Conservation (phyloP, 2,329 filamentous ascomycete genomes). For the Ophiostoma quercus region DNA sequence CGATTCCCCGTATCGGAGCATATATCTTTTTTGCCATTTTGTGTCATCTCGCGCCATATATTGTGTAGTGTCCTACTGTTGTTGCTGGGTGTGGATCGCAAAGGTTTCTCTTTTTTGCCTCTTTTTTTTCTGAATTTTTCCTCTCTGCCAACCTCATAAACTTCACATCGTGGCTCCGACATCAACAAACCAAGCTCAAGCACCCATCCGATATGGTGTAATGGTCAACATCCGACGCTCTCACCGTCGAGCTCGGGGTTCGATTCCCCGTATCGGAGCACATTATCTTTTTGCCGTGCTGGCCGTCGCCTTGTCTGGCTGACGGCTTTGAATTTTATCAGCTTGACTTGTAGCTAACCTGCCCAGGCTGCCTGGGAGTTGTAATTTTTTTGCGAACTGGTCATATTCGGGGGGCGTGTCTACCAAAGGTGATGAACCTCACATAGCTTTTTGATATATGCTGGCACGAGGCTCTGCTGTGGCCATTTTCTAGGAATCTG, state of each 20-base stretch:
- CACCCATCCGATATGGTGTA: conserved; percentile 26
- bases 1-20: conserved; percentile 27
- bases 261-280: conserved; percentile 27
- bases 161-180: no score
- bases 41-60: no score
- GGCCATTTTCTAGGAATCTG: no score
- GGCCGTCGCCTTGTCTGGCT: neutral
- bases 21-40: neutral
- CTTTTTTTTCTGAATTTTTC: no score
- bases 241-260: conserved; percentile 27
- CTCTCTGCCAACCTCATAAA: no score
- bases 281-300: conserved; percentile 5
- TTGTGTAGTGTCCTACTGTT: no score
- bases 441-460: neutral
- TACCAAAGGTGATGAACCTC: neutral
- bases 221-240: conserved; percentile 27
- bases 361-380: neutral
- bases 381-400: neutral
- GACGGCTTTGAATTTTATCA: neutral
- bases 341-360: neutral
- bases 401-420: neutral
- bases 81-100: no score
- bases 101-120: no score
- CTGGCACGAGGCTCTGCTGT: neutral
- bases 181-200: neutral